Evolutionary conservation across 75 land plant species (phyloP), one percentile per base, ranked within the genome.

Genomic region (Picea glauca): DNA sequence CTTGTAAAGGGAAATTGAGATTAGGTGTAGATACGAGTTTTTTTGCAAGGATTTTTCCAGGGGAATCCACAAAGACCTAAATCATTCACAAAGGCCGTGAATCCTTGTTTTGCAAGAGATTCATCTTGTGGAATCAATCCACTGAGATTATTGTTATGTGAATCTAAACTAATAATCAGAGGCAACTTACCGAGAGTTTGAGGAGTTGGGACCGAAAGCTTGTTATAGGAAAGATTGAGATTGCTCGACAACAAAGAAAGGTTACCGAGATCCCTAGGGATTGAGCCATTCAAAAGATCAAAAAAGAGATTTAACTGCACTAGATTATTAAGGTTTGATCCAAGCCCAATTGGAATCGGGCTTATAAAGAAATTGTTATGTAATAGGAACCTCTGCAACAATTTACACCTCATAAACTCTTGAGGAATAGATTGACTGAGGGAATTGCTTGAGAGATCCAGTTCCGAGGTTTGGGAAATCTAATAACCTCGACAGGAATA

Each of bases 51-150:
- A 56, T 70, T 85, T 80, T 85, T 88, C 7, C 92, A 81, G 3
- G 94, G 97, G 65, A 92, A 87, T 1, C 97, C 94, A 32, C 97
- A 94, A 1, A 94, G 83, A 5, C 60, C 76, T 12, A 89, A 90
- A 73, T 94, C 92, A 70, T 82, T 81, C 46, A 87, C 80, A 78
- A 94, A 94, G 1, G 94, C 88, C 1, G 93, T 87, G 1, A 91
- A 91, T 1, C 93, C 94, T 65, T 94, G 97, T 54, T 84, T 89
- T 57, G 87, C 86, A 21, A 90, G 84, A 18, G 91, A 72, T 7
- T 93, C 92, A 15, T 85, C 85, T 60, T 83, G 80, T 2, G 99
- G 99, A 31, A 96, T 92, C 12, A 86, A 79, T 2, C 99, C 99
- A 35, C 86, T 87, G 76, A 96, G 81, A 66, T 90, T 78, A 77